These are phyloP conservation scores for Tagetes patula DNA, from an alignment of 129 eudicot species.

Conservation along the genomic window DNA sequence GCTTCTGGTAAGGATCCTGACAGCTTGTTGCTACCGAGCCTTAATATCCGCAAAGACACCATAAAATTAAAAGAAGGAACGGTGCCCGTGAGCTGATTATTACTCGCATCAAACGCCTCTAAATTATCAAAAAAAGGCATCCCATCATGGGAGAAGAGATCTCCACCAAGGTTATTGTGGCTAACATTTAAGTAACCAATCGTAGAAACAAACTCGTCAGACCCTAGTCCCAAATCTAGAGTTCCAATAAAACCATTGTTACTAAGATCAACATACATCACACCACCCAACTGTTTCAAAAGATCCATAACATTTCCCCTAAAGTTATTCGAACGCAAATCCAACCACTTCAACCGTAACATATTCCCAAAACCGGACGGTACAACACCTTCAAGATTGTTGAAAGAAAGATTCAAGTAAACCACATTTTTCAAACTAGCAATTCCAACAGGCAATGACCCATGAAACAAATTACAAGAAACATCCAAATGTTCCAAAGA, in stretches of 20 bases:
- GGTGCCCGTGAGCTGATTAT: constrained; percentile 62
- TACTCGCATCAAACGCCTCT: constrained; percentile 77
- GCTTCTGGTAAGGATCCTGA: constrained; percentile 82
- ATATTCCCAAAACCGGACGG: constrained; percentile 47
- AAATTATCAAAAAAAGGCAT: constrained; percentile 77
- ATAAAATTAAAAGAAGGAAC: constrained; percentile 76
- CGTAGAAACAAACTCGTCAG: constrained; percentile 52
- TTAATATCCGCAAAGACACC: constrained; percentile 68
- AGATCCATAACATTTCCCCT: constrained; percentile 58
- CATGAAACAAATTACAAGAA: constrained; percentile 57
- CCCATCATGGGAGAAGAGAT: constrained; percentile 83
- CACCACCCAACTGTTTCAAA: constrained; percentile 51
- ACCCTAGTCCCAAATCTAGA: constrained; percentile 64
- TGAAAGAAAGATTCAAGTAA: constrained; percentile 55
- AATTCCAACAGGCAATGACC: constrained; percentile 45
- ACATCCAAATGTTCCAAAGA: constrained; percentile 57
- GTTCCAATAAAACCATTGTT: constrained; percentile 54
- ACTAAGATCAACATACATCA: constrained; percentile 65
- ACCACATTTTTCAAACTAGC: constrained; percentile 39
- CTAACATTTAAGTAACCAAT: constrained; percentile 64
- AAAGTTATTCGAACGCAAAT: constrained; percentile 62
- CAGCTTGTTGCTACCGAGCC: constrained; percentile 53
- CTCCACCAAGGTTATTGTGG: constrained; percentile 59
- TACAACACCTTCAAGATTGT: constrained; percentile 49
- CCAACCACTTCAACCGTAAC: constrained; percentile 52